Conservation (phyloP, 148 eudicot genomes). For the Hydrangea macrophylla region DNA sequence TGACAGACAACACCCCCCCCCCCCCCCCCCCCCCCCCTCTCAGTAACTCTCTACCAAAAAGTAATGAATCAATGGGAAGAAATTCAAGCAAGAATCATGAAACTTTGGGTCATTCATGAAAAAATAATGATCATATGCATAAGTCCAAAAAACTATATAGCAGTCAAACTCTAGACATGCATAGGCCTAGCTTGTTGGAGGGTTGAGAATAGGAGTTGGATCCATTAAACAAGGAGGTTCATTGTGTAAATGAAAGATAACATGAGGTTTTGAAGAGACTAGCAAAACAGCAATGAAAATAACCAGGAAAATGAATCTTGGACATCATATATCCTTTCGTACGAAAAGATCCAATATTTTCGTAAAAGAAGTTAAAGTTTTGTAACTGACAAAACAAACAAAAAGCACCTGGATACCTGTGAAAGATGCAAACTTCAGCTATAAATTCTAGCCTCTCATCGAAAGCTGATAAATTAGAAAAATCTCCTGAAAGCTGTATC, state of each 20-base stretch:
- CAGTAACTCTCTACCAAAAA: neutral
- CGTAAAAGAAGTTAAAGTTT: neutral
- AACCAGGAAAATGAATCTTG: neutral
- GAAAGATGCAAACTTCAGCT: slow-evolving; percentile 85
- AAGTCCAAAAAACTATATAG: neutral
- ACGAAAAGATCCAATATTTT: neutral
- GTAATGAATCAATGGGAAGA: neutral
- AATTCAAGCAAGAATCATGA: neutral
- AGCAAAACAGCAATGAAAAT: neutral
- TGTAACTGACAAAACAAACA: neutral
- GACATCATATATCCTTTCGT: neutral
- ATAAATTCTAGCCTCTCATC: slow-evolving; percentile 73
- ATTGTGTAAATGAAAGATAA: neutral
- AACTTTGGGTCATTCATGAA: neutral
- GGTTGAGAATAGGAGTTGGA: neutral
- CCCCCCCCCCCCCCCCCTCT: too few relatives aligned
- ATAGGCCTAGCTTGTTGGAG: neutral
- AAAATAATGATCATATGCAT: neutral
- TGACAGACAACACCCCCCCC: too few relatives aligned
- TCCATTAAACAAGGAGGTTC: neutral
- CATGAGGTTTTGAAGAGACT: neutral
- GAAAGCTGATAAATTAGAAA: slow-evolving; percentile 62
- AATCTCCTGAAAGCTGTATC: slow-evolving; percentile 56
- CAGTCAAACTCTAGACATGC: neutral
- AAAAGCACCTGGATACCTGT: slow-evolving; percentile 39